Conservation (phyloP, 305 asterid species). For the Fraxinus angustifolia region DNA sequence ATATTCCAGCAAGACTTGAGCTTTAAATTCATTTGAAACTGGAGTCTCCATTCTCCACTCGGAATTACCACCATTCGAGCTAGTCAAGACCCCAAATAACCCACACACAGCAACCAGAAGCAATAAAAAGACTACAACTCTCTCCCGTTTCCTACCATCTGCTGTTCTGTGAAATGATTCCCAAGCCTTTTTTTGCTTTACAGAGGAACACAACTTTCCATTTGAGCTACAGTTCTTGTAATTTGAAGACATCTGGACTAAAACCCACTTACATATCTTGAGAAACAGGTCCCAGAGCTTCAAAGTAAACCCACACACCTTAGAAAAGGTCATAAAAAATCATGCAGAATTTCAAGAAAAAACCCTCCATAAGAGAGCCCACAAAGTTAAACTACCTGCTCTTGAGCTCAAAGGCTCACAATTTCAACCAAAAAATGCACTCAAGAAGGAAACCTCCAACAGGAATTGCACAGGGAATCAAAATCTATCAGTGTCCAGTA, state of each 20-base stretch:
- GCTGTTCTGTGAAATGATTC: conserved; percentile 31
- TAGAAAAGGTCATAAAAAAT: conserved; percentile 33
- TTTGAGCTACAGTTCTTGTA: conserved; percentile 33
- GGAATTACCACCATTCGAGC: conserved; percentile 24
- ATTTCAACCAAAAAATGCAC: conserved; percentile 11
- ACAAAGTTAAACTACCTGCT: conserved; percentile 12
- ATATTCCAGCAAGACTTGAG: conserved; percentile 33
- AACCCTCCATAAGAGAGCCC: background rate
- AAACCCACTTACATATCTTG: conserved; percentile 40
- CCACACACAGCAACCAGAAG: conserved; percentile 35
- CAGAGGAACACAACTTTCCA: conserved; percentile 36
- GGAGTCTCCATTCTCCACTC: conserved; percentile 25
- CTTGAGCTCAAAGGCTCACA: background rate
- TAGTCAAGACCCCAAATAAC: conserved; percentile 31
- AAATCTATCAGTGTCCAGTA: conserved; percentile 5
- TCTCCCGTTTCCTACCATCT: conserved; percentile 40
- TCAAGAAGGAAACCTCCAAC: conserved; percentile 7
- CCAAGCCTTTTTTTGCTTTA: conserved; percentile 33
- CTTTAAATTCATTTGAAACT: conserved; percentile 30
- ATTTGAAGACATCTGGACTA: conserved; percentile 50
- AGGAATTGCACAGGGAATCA: conserved; percentile 10
- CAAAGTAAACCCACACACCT: conserved; percentile 27
- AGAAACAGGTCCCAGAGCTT: conserved; percentile 30
- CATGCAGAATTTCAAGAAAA: conserved; percentile 19
- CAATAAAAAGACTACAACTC: conserved; percentile 31